Evolutionary conservation across 1,284 basidiomycete species (phyloP), one percentile per base, ranked within the genome.

Genomic region (Pascua guehoae): DNA sequence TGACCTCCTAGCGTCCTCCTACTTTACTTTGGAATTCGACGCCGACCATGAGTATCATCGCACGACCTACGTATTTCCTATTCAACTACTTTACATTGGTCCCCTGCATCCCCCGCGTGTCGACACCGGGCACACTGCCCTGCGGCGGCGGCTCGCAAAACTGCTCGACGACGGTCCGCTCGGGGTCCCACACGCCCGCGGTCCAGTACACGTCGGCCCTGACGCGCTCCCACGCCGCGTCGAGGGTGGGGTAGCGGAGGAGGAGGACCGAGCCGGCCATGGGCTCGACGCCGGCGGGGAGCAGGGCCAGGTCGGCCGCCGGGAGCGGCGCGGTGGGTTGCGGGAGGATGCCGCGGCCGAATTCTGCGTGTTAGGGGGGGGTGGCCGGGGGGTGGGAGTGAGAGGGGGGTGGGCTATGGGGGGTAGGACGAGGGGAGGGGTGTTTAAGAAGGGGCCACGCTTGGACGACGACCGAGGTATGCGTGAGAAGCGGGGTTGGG

Each of bases 121-220:
- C 50, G 1, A 55, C 60, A 5, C 53, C 56, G 12, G 43, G 24
- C 14, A 61, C 60, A 8, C 40, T 61, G 5, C 57, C 60, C 3
- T 51, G 24, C 3, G 57, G 40, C 17, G 60, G 54, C 12, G 57
- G 53, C 24, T 55, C 58, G 16, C 68, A 63, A 45, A 75, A 70
- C 64, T 73, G 65, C 14, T 66, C 64, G n/a, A 77, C 66, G 11
- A 62, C 73, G 0, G 45, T 46, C 4, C 64, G 64, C 37, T 70
- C 72, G 54, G 61, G 60, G 57, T 76, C 72, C 74, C 74, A 76
- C 7, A 76, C 69, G 14, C 69, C 69, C 8, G 60, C 70, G 3
- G 68, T 72, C 69, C 70, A 76, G 58, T 76, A 76, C 37, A 70
- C 64, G 53, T 76, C 74, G 10, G 51, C 47, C 57, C 66, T 70